Conservation (phyloP, 768 basidiomycete species). For the Lactarius indigo region DNA sequence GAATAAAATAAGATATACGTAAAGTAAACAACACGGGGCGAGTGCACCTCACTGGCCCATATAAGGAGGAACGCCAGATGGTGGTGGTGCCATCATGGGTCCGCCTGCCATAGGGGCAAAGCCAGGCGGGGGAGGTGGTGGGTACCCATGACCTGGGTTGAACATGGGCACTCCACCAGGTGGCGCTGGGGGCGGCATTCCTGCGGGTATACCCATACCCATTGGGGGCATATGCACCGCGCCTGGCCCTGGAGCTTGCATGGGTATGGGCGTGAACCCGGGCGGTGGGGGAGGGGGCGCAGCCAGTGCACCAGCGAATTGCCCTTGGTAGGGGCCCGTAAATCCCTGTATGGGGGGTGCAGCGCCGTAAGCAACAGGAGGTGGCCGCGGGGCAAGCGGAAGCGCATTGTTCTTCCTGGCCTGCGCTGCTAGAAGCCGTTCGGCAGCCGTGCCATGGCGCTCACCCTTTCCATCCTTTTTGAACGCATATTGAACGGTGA, state of each 20-base stretch:
- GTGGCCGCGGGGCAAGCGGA: slow-evolving; percentile 72
- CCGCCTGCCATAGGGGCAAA: slow-evolving; percentile 46
- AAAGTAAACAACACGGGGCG: neutral
- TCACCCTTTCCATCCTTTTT: slow-evolving; percentile 99
- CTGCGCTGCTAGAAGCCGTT: slow-evolving; percentile 91
- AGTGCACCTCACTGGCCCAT: slow-evolving; percentile 12
- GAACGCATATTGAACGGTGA: slow-evolving; percentile 97
- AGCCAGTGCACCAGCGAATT: slow-evolving; percentile 86
- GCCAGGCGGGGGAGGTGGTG: slow-evolving; percentile 65
- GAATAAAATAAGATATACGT: slow-evolving; percentile 8
- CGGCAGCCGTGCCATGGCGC: slow-evolving; percentile 94
- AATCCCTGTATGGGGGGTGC: slow-evolving; percentile 66
- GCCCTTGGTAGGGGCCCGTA: slow-evolving; percentile 82
- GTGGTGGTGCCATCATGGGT: slow-evolving; percentile 43
- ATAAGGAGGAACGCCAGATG: slow-evolving; percentile 24
- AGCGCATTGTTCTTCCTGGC: slow-evolving; percentile 94
- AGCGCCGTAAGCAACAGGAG: slow-evolving; percentile 67
- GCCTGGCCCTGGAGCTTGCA: slow-evolving; percentile 24
- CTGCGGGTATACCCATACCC: slow-evolving; percentile 14
- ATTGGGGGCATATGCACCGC: slow-evolving; percentile 34
- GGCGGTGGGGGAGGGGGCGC: slow-evolving; percentile 66
- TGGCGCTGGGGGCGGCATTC: slow-evolving; percentile 19
- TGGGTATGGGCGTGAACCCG: slow-evolving; percentile 69
- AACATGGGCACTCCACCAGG: slow-evolving; percentile 45
- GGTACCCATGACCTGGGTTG: slow-evolving; percentile 42